phyloP scores from a whole-genome alignment of 345 rosid genomes.

The Rhizophora mangle region DNA sequence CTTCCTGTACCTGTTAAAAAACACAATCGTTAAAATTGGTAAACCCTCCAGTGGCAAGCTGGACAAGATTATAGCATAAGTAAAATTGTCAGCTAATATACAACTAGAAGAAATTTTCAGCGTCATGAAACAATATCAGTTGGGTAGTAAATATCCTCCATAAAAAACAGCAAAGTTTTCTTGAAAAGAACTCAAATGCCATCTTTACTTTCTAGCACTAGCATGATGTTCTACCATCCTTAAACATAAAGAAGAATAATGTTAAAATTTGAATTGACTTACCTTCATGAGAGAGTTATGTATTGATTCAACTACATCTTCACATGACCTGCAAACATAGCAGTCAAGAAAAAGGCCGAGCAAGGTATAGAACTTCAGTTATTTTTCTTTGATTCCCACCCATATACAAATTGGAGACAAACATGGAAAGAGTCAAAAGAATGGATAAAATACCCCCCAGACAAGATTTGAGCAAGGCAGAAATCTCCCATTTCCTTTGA shows the following conservation, averaged over 20 bases:
- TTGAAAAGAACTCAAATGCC: no score
- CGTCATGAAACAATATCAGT: no score
- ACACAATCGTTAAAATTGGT: conserved; percentile 14
- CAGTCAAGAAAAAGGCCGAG: conserved; percentile 10
- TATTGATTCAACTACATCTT: conserved; percentile 86
- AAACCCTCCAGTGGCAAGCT: conserved; percentile 2
- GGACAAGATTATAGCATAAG: conserved; percentile 10
- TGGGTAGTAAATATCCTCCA: no score
- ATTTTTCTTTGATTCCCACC: conserved; percentile 14
- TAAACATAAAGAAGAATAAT: not conserved
- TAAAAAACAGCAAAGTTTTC: no score
- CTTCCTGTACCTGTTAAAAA: conserved; percentile 73
- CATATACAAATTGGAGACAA: not conserved
- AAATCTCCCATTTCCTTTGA: conserved; percentile 92
- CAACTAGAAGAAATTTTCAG: not conserved
- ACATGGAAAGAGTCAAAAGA: not conserved
- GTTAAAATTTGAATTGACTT: not conserved
- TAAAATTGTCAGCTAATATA: not conserved
- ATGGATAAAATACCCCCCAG: conserved; percentile 68
- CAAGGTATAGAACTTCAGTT: conserved; percentile 6
- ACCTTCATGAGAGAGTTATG: conserved; percentile 88
- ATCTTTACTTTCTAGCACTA: no score
- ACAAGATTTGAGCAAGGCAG: conserved; percentile 78
- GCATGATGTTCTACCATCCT: not conserved
- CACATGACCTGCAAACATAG: conserved; percentile 68